These are phyloP conservation scores for Cordyceps javanica DNA, from an alignment of 2,329 filamentous ascomycete species.

Conservation along the genomic window DNA sequence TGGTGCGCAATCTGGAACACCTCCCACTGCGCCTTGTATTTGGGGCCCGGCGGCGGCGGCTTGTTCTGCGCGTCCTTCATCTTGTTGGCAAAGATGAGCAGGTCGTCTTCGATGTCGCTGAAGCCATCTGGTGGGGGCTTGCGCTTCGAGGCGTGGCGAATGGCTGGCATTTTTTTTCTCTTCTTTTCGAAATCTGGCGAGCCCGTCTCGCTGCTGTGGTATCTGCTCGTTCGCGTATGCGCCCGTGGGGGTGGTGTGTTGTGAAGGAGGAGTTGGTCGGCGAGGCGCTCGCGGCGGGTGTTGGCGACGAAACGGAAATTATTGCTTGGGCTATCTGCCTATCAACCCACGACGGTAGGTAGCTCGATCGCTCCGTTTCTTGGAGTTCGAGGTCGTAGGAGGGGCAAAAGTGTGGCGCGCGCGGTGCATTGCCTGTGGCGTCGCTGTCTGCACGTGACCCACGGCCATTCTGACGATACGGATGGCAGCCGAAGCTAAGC, in stretches of 20 bases:
- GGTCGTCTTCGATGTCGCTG: slow-evolving; percentile 79
- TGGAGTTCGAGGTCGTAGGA: neutral
- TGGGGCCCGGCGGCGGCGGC: slow-evolving; percentile 69
- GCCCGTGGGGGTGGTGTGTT: too few species aligned
- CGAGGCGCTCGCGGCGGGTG: too few species aligned
- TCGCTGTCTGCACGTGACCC: slow-evolving; percentile 6
- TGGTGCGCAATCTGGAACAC: slow-evolving; percentile 97
- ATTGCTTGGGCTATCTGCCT: too few species aligned
- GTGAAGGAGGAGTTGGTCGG: too few species aligned
- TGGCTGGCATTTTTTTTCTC: slow-evolving; percentile 58
- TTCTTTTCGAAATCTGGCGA: neutral
- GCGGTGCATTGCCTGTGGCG: neutral
- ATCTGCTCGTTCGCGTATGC: too few species aligned
- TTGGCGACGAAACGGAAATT: too few species aligned
- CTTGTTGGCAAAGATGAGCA: slow-evolving; percentile 80
- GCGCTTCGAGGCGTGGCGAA: slow-evolving; percentile 67
- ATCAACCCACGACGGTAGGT: too few species aligned
- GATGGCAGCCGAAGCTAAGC: slow-evolving; percentile 9
- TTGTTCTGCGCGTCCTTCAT: slow-evolving; percentile 96
- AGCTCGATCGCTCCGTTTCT: neutral
- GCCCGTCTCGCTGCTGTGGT: too few species aligned
- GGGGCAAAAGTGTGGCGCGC: slow-evolving; percentile 9
- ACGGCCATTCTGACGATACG: slow-evolving; percentile 6
- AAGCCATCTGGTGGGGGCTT: slow-evolving; percentile 84
- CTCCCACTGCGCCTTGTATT: slow-evolving; percentile 91